These are phyloP conservation scores for Raphanus sativus DNA, from an alignment of 345 rosid genomes.

Conservation along the genomic window DNA sequence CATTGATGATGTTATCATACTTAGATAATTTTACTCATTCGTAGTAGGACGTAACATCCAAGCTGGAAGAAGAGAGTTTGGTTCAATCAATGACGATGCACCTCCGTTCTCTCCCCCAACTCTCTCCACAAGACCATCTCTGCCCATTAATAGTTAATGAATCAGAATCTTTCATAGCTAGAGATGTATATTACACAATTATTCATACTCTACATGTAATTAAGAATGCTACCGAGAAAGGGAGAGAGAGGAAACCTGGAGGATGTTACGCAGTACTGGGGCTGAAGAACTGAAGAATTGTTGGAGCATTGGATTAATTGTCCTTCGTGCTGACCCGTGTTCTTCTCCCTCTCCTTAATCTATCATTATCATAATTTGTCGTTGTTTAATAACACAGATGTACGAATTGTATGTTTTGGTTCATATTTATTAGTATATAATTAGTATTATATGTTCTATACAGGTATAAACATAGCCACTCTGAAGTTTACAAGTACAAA, in stretches of 20 bases:
- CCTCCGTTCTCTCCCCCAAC: slow-evolving; percentile 20
- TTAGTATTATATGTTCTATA: background rate
- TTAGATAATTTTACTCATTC: slow-evolving; percentile 23
- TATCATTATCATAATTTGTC: slow-evolving; percentile 24
- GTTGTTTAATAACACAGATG: background rate
- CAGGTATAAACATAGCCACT: background rate
- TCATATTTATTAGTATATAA: background rate
- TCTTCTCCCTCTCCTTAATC: slow-evolving; percentile 80
- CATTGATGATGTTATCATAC: slow-evolving; percentile 15
- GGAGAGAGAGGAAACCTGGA: slow-evolving; percentile 46
- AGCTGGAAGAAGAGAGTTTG: slow-evolving; percentile 35
- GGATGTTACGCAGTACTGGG: slow-evolving; percentile 39
- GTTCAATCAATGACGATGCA: slow-evolving; percentile 23
- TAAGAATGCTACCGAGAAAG: background rate
- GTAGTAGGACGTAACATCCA: slow-evolving; percentile 37
- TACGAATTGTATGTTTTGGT: background rate
- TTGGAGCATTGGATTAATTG: slow-evolving; percentile 40
- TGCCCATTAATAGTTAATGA: slow-evolving; percentile 4
- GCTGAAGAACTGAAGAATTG: slow-evolving; percentile 41
- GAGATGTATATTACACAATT: background rate
- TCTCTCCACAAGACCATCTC: slow-evolving; percentile 34
- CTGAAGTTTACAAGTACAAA: background rate
- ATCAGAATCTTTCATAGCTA: slow-evolving; percentile 1
- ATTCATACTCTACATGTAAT: background rate
- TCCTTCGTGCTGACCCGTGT: slow-evolving; percentile 38